Conservation (phyloP, 2,329 filamentous ascomycete genomes). For the Lachnellula willkommii region DNA sequence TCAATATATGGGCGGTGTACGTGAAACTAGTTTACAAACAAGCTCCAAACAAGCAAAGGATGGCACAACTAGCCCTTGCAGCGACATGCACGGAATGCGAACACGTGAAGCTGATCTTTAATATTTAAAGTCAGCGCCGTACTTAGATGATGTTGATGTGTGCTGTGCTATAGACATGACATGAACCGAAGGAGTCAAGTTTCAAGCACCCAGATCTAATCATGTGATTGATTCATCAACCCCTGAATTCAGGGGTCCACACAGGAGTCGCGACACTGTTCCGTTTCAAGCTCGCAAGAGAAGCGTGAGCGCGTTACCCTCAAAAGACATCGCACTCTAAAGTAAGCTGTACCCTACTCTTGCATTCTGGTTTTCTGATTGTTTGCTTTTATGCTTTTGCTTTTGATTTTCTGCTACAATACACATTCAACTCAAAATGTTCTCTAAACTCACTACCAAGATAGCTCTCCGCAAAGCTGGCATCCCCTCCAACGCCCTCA, state of each 20-base stretch:
- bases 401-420: not conserved
- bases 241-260: not conserved
- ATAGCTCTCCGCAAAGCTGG: slow-evolving; percentile 30
- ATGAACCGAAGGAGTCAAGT: too few relatives aligned
- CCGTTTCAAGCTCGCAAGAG: slow-evolving; percentile 4
- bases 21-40: too few relatives aligned
- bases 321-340: not conserved
- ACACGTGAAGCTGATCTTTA: too few relatives aligned
- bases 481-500: slow-evolving; percentile 24
- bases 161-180: too few relatives aligned
- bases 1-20: too few relatives aligned
- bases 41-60: too few relatives aligned
- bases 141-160: too few relatives aligned
- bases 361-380: not conserved
- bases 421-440: slow-evolving; percentile 17
- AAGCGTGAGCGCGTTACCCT: not conserved
- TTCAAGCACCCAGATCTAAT: too few relatives aligned
- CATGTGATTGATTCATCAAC: not conserved
- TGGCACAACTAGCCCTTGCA: too few relatives aligned
- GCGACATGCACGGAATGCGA: too few relatives aligned
- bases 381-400: not conserved
- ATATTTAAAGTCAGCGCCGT: too few relatives aligned
- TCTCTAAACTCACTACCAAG: slow-evolving; percentile 29
- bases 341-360: not conserved
- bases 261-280: slow-evolving; percentile 4